Evolutionary conservation across 257 asterid genomes (phyloP), one percentile per base, ranked within the genome.

Genomic region (Sherardia arvensis): DNA sequence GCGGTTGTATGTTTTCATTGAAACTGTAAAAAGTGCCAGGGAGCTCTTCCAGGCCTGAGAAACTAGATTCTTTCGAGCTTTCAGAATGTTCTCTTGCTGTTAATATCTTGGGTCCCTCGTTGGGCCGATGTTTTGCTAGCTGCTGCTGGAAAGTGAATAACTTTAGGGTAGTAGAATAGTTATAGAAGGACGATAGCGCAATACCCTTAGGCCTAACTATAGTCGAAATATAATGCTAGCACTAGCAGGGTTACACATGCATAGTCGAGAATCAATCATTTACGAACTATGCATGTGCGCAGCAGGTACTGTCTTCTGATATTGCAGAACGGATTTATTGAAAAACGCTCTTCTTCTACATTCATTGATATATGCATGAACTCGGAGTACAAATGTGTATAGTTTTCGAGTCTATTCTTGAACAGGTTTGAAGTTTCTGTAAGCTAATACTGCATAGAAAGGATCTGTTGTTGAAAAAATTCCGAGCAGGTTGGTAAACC

Each of bases 401-500:
- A 14, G n/a, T 20, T 43, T 14, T 10, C 0, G 17, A 43, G n/a
- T 34, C 68, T 59, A 75, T 55, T 82, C 84, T 43, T 77, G 55
- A 22, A 76, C 8, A 49, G 95, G 92, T 72, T 77, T 81, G 76
- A 83, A 85, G 66, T 90, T 87, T 72, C 79, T 87, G 73, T 80
- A 76, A 69, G 95, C 94, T 25, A 87, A 7, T 14, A 90, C 80
- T 7, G 94, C 94, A 66, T 90, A 85, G 68, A 90, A 87, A 17
- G 94, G 97, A 81, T 90, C 95, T 25, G 88, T 80, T 34, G 78
- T 75, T 10, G 83, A 68, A 11, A 79, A 30, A 38, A 78, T 53
- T 4, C 87, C 92, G 10, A 78, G 66, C 62, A 85, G 30, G 57
- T 74, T 73, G 61, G 40, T 72, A 21, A 89, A 66, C 77, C 66